phyloP scores from a whole-genome alignment of 1,139 yeast species.

The Taphrina confusa region DNA sequence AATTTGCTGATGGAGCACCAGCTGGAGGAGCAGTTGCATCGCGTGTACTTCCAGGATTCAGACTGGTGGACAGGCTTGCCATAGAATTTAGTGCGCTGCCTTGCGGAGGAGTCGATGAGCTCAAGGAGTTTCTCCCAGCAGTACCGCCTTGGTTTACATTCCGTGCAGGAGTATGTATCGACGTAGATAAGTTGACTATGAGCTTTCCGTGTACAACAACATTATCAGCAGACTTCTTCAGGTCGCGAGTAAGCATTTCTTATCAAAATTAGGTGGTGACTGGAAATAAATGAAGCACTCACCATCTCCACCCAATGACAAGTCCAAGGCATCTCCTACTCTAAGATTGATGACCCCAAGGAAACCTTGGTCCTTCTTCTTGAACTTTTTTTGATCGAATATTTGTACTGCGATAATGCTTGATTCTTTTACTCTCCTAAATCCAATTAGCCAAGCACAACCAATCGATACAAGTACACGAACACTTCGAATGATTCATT shows the following conservation, averaged over 20 bases:
- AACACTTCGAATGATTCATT: conserved; percentile 76
- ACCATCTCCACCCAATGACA: conserved; percentile 54
- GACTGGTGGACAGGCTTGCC: conserved; percentile 36
- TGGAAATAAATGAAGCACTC: no score
- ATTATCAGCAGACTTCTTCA: conserved; percentile 88
- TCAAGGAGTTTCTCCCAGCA: conserved; percentile 35
- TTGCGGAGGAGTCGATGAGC: conserved; percentile 39
- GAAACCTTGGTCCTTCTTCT: conserved; percentile 98
- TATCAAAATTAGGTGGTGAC: no score
- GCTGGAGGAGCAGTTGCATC: conserved; percentile 26
- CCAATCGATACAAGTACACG: conserved; percentile 2
- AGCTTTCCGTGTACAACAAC: conserved; percentile 89
- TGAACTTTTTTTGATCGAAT: conserved; percentile 94
- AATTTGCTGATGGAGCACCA: conserved; percentile 40
- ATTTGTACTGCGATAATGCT: conserved; percentile 90
- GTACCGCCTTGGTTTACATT: conserved; percentile 34
- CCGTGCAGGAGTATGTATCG: conserved; percentile 52
- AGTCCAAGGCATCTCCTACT: conserved; percentile 83
- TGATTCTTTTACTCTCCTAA: conserved; percentile 68
- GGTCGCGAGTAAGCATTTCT: conserved; percentile 89
- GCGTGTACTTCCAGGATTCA: conserved; percentile 34
- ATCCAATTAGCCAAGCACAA: not conserved
- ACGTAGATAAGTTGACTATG: conserved; percentile 56
- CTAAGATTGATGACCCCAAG: conserved; percentile 92
- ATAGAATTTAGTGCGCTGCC: conserved; percentile 40